Evolutionary conservation across 225 moss, liverwort and hornwort genomes (phyloP), one percentile per base, ranked within the genome.

Genomic region (Sphagnum contortum): DNA sequence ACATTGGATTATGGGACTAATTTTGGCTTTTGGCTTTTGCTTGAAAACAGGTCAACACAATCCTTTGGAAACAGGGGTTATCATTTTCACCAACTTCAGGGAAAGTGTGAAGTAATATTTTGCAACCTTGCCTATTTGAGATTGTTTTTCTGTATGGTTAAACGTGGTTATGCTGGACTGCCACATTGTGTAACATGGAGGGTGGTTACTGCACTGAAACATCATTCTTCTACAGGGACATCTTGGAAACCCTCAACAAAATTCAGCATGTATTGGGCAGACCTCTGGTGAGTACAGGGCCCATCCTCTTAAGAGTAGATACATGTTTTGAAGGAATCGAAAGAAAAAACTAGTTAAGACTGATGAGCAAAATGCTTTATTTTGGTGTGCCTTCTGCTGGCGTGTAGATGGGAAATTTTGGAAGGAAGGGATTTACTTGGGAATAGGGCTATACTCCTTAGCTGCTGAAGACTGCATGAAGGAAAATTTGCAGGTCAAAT

Each of bases 21-120:
- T 29, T 29, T 29, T 66, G 55, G 47, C 5, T 56, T 50, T 49
- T 64, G 63, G 63, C 2, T 64, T 51, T 54, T 57, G 13, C 29
- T 45, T 50, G 5, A 45, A 57, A 45, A 63, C 93, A 98, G 96
- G 76, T 79, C 77, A 80, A 66, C 89, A 84, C 72, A 77, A 93
- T 82, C 85, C 90, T 47, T 50, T 73, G 48, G 71, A 85, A 5
- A 93, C 96, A 9, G 75, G 92, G 75, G 96, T 93, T 53, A 98
- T 98, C 12, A 82, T 98, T 62, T 98, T 98, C 66, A 98, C 96
- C 45, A 98, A 93, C 69, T 98, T 80, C 68, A 83, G 96, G 66
- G 96, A 98, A 77, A 98, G 96, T 74, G 96, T 98, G 50, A 98
- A 89, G 96, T 98, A 86, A 66, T 65, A 49, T 69, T 47, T 60